Conservation (phyloP, 2,329 filamentous ascomycete genomes). For the Colletotrichum caudatum region DNA sequence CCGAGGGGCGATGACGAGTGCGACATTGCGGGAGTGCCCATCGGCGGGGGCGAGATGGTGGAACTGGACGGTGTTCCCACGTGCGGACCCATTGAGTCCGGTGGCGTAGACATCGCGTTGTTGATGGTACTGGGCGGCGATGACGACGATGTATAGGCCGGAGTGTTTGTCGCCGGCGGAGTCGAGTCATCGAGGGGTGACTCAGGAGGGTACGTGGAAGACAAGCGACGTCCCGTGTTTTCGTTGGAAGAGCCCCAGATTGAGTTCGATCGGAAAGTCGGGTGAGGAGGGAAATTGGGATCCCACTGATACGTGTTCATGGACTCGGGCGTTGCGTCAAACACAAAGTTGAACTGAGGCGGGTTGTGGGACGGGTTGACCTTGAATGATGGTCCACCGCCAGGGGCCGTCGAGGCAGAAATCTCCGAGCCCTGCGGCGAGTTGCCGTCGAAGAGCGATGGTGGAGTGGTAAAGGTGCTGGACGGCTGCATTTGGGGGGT, state of each 20-base stretch:
- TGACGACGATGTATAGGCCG: slow-evolving; percentile 44
- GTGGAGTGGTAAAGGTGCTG: slow-evolving; percentile 57
- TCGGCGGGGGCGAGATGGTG: slow-evolving; percentile 34
- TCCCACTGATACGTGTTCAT: slow-evolving; percentile 61
- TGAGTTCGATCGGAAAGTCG: slow-evolving; percentile 73
- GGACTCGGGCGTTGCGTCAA: slow-evolving; percentile 67
- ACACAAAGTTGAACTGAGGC: slow-evolving; percentile 70
- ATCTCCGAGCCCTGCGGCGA: slow-evolving; percentile 59
- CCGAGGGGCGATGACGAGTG: slow-evolving; percentile 49
- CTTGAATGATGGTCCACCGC: slow-evolving; percentile 54
- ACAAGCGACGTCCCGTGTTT: slow-evolving; percentile 68
- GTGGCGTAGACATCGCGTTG: slow-evolving; percentile 56
- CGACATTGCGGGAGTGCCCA: slow-evolving; percentile 45
- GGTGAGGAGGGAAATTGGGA: slow-evolving; percentile 58
- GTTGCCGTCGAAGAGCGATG: slow-evolving; percentile 62
- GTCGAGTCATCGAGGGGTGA: slow-evolving; percentile 53
- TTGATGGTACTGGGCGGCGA: slow-evolving; percentile 39
- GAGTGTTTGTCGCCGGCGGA: slow-evolving; percentile 48
- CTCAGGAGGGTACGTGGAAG: slow-evolving; percentile 74
- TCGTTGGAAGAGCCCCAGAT: slow-evolving; percentile 71
- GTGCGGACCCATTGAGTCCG: slow-evolving; percentile 55
- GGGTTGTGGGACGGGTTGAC: slow-evolving; percentile 63
- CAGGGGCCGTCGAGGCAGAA: slow-evolving; percentile 49
- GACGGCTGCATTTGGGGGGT: slow-evolving; percentile 50
- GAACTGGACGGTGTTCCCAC: slow-evolving; percentile 30